Base-by-base conservation (phyloP, 441 rosid genomes). In the Pelargonium citronellum region DNA sequence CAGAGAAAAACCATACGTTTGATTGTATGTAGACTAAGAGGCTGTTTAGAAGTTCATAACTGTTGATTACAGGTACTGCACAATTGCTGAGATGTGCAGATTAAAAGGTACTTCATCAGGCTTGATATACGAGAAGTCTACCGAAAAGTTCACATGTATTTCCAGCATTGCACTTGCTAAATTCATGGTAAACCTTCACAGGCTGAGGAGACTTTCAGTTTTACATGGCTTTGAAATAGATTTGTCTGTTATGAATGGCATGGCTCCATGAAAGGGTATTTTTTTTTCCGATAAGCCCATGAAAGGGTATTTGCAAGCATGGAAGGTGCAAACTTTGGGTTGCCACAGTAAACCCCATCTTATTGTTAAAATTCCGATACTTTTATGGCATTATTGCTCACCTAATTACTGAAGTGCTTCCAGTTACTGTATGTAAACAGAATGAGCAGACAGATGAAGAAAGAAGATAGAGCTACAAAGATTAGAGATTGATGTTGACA, bases 231-330 rank as follows among this genome's bases (percentile, higher is more conserved):
- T 44, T 13, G 55, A 16, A 11, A 47, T 12, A n/a, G 57, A 49
- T 2, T 49, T 12, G 6, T 49, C 16, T 4, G 51, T 46, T 46
- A 11, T 12, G n/a, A 1, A n/a, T n/a, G 57, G n/a, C 6, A n/a
- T n/a, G 57, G 57, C 6, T 49, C 17, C 17, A n/a, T n/a, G 39
- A 19, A 57, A 57, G 62, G 61, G 62, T 17, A 57, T 57, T 57
- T 57, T n/a, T n/a, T n/a, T n/a, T n/a, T n/a, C n/a, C n/a, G n/a
- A n/a, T n/a, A n/a, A n/a, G n/a, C n/a, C 17, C 17, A n/a, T n/a
- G 39, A 19, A 57, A 57, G 62, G 61, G 62, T 17, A 57, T 57
- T 57, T 57, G 62, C 20, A 8, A 22, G 62, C 27, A 57, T 57
- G 24, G 11, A 19, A 19, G 27, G 27, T 57, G 4, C 62, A 6